Base-by-base conservation (phyloP, 306 rosid species). In the Cicer cuneatum region DNA sequence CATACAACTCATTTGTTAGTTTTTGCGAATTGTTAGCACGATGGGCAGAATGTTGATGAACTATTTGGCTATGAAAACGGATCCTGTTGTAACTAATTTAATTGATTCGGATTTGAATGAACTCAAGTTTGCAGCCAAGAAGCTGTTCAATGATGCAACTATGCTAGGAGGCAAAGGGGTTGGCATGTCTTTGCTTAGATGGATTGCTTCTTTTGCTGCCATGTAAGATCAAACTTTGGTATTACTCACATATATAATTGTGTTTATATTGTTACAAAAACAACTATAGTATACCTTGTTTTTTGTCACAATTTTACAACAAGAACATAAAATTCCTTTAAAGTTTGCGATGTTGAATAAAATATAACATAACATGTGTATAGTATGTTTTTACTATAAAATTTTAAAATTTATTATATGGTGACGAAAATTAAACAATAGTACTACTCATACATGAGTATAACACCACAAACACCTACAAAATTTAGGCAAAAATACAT, bases 131-230 rank as follows among this genome's bases (percentile, higher is more conserved):
- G 87, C 88, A 13, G 88, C 81, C 63, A 84, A 15, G 11, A 86
- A 83, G 73, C 84, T 92, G 21, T 79, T 89, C 59, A 75, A 39
- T 9, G 82, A 90, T 59, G 89, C 88, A 60, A 7, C 89, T 49
- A 69, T 76, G 68, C 80, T 92, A 1, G 88, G 83, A 24, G 77
- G 85, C 81, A 57, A 57, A 39, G 91, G 89, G 12, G 33, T 87
- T 11, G 88, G 86, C 41, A 39, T 72, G 57, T 40, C 89, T 38
- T 78, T 87, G 39, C 81, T 92, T 41, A 78, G 82, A 74, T 87
- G 93, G 88, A 15, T 92, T 40, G 93, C 97, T 67, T 75, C 87
- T 33, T 47, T 90, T 69, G 80, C 91, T 73, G 96, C 98, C 57
- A 88, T 92, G 96, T 90, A 80, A 75, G 74, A 49, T 75, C 40